phyloP scores from a whole-genome alignment of 495 filamentous ascomycete genomes.

The Penicillium turbatum region DNA sequence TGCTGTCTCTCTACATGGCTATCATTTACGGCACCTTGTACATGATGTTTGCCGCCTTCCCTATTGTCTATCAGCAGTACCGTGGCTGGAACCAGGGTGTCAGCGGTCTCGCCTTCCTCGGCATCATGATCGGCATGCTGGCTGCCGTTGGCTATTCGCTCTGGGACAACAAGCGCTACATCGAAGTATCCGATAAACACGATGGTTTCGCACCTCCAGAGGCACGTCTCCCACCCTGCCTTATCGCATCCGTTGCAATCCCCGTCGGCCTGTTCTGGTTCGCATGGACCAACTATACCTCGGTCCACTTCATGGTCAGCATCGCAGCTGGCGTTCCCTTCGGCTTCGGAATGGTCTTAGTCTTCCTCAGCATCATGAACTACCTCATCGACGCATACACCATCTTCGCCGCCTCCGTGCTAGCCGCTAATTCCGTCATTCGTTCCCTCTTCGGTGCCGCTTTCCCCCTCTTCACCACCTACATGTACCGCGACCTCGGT shows the following conservation, averaged over 20 bases:
- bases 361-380: conserved; percentile 73
- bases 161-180: conserved; percentile 49
- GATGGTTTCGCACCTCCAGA: conserved; percentile 46
- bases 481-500: conserved; percentile 72
- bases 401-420: conserved; percentile 74
- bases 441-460: conserved; percentile 69
- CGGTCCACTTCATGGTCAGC: conserved; percentile 64
- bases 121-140: conserved; percentile 81
- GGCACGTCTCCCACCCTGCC: conserved; percentile 42
- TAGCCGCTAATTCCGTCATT: conserved; percentile 73
- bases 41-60: conserved; percentile 77
- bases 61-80: conserved; percentile 68
- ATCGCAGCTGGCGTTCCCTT: conserved; percentile 66
- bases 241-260: conserved; percentile 41
- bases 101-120: conserved; percentile 72
- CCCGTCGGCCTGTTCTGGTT: conserved; percentile 59
- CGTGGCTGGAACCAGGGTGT: conserved; percentile 72
- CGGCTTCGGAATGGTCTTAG: conserved; percentile 68
- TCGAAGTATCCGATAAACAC: conserved; percentile 31
- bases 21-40: conserved; percentile 75
- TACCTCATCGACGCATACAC: conserved; percentile 81
- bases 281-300: conserved; percentile 64
- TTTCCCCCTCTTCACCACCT: conserved; percentile 78
- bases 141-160: conserved; percentile 49
- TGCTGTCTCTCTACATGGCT: conserved; percentile 68